Evolutionary conservation across 1,284 basidiomycete species (phyloP), one percentile per base, ranked within the genome.

Genomic region (Papiliotrema laurentii): DNA sequence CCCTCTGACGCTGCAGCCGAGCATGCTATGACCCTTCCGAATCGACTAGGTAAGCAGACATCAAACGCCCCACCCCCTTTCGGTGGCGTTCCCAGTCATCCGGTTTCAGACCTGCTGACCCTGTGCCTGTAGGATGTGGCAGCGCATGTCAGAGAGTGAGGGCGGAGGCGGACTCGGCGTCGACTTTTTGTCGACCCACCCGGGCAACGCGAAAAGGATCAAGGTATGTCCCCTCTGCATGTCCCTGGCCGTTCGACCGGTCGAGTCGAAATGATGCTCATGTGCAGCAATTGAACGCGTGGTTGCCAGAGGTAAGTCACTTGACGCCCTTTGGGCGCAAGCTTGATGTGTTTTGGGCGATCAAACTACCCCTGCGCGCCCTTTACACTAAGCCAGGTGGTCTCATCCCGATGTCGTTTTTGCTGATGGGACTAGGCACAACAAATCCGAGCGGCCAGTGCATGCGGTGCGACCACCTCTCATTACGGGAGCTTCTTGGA

Each of bases 181-280:
- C 14, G 73, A 74, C 53, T 74, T 75, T 56, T 55, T 74, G 50
- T 71, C 64, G 11, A 92, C 89, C 0, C 89, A 93, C 71, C 89
- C 89, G 0, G 76, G 82, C 1, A 83, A 83, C 27, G 75, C 77
- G 46, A 82, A 78, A 59, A 81, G 89, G 14, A 82, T 87, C 48
- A 78, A 83, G 76, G 87, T 86, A 55, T 45, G 78, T 60, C 5
- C 3, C n/a, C 47, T 45, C 34, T 47, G 22, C n/a, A n/a, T 36
- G 42, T 0, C 25, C 10, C 16, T 19, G 10, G 19, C n/a, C n/a
- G n/a, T n/a, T n/a, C n/a, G n/a, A n/a, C n/a, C n/a, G n/a, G n/a
- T n/a, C n/a, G n/a, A n/a, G n/a, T n/a, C n/a, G n/a, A n/a, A n/a
- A n/a, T n/a, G n/a, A n/a, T n/a, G n/a, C n/a, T n/a, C n/a, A 7